These are phyloP conservation scores for Vigna nakashimae DNA, from an alignment of 306 rosid species.

Conservation along the genomic window DNA sequence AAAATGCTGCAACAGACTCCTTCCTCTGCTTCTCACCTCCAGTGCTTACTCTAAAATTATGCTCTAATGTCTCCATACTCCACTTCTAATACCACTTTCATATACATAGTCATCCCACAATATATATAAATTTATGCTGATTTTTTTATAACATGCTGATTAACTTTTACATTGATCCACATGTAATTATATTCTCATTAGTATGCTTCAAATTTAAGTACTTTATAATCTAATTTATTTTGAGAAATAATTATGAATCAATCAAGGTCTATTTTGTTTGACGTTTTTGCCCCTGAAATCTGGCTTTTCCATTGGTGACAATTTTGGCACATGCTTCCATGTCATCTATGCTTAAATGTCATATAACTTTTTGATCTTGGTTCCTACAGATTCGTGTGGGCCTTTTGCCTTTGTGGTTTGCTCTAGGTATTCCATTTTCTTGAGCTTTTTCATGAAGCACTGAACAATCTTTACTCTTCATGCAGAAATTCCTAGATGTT, in stretches of 20 bases:
- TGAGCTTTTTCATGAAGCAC: slow-evolving; percentile 40
- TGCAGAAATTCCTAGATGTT: slow-evolving; percentile 45
- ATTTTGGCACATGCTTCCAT: slow-evolving; percentile 31
- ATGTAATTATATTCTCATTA: slow-evolving; percentile 20
- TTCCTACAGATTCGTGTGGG: slow-evolving; percentile 66
- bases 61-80: neutral
- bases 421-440: slow-evolving; percentile 66
- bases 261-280: slow-evolving; percentile 24
- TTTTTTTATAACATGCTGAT: neutral
- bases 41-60: neutral
- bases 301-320: neutral
- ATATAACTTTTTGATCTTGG: slow-evolving; percentile 34
- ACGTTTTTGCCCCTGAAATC: neutral
- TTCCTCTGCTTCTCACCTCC: neutral
- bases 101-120: slow-evolving; percentile 1
- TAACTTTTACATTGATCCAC: slow-evolving; percentile 9
- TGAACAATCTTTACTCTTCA: slow-evolving; percentile 46
- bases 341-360: slow-evolving; percentile 25
- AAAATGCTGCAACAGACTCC: no score
- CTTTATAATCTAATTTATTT: slow-evolving; percentile 24
- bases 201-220: neutral
- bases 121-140: neutral
- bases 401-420: slow-evolving; percentile 86
- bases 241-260: slow-evolving; percentile 31
- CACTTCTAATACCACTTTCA: neutral